Evolutionary conservation across 2,329 filamentous ascomycete species (phyloP).

Genomic region (Elsinoe fawcettii): DNA sequence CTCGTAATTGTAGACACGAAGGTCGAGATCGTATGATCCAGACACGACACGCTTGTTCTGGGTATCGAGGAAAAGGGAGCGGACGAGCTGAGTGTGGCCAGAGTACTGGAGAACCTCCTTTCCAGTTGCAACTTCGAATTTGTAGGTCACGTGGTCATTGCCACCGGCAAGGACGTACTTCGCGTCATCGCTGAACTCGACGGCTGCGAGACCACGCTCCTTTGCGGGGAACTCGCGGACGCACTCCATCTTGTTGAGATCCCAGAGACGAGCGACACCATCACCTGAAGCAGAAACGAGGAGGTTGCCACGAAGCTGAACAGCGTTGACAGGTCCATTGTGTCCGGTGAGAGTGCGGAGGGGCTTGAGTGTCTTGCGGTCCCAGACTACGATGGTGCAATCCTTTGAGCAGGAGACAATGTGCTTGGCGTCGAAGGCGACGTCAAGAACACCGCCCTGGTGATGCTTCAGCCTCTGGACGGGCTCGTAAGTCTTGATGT

Average conservation of each 20-base stretch:
- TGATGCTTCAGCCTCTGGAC: conserved; percentile 72
- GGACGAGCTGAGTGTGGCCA: conserved; percentile 78
- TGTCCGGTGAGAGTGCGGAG: conserved; percentile 78
- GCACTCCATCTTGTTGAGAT: conserved; percentile 77
- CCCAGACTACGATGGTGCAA: conserved; percentile 88
- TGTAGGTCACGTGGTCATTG: conserved; percentile 90
- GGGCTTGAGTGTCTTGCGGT: conserved; percentile 67
- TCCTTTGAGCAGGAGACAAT: conserved; percentile 98
- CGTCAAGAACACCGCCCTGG: conserved; percentile 80
- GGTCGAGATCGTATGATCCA: conserved; percentile 89
- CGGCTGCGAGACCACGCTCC: conserved; percentile 88
- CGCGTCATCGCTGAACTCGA: conserved; percentile 94
- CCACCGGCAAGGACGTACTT: conserved; percentile 87
- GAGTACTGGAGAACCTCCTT: conserved; percentile 71
- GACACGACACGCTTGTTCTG: conserved; percentile 79
- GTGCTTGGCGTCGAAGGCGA: conserved; percentile 84
- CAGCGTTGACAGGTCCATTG: conserved; percentile 86
- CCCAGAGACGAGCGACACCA: conserved; percentile 90
- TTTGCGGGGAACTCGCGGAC: conserved; percentile 86
- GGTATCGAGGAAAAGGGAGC: conserved; percentile 83
- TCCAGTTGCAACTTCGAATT: conserved; percentile 90
- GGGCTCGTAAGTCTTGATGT: conserved; percentile 71
- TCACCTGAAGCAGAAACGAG: conserved; percentile 92
- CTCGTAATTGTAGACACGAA: conserved; percentile 87
- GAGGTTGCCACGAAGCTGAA: conserved; percentile 87